Percentiles rank a stretch among this genome's conserved stretches.
These are phyloP conservation scores for Anthracocystis setariae DNA, from an alignment of 1,284 basidiomycete genomes.

Conservation along the genomic window DNA sequence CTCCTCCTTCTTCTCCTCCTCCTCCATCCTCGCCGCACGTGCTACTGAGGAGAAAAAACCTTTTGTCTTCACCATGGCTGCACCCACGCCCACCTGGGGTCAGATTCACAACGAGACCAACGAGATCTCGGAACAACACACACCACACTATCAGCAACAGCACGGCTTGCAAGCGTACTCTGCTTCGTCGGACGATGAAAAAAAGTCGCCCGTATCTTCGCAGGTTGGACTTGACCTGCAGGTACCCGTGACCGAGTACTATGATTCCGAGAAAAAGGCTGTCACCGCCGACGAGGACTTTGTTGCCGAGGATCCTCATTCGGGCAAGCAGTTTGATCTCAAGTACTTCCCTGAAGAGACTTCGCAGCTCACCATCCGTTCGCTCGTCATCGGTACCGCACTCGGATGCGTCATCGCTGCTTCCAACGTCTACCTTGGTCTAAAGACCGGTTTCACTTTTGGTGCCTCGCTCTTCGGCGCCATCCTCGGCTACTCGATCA, in stretches of 20 bases:
- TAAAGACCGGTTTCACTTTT: constrained; percentile 76
- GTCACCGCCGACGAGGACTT: constrained; percentile 39
- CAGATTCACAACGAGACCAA: constrained; percentile 49
- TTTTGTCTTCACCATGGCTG: constrained; percentile 36
- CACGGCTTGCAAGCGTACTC: constrained; percentile 28
- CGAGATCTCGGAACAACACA: constrained; percentile 45
- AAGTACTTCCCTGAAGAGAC: constrained; percentile 50
- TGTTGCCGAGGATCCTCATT: constrained; percentile 34
- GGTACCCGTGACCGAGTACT: constrained; percentile 40
- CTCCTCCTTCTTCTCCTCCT: background rate
- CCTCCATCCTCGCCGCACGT: no score
- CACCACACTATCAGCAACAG: constrained; percentile 35
- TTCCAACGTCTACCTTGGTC: constrained; percentile 76
- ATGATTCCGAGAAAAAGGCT: constrained; percentile 45
- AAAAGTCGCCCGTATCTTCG: constrained; percentile 44
- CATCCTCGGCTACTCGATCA: constrained; percentile 76
- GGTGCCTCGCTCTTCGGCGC: constrained; percentile 75
- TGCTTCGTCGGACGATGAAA: constrained; percentile 30
- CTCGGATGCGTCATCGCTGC: constrained; percentile 75
- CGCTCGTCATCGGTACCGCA: constrained; percentile 74
- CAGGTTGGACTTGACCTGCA: constrained; percentile 30
- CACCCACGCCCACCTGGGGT: constrained; percentile 41
- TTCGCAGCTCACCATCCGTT: constrained; percentile 67
- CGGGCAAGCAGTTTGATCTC: constrained; percentile 48
- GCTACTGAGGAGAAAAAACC: no score